Evolutionary conservation across 2,329 filamentous ascomycete genomes (phyloP).

Genomic region (Apiospora hydei): DNA sequence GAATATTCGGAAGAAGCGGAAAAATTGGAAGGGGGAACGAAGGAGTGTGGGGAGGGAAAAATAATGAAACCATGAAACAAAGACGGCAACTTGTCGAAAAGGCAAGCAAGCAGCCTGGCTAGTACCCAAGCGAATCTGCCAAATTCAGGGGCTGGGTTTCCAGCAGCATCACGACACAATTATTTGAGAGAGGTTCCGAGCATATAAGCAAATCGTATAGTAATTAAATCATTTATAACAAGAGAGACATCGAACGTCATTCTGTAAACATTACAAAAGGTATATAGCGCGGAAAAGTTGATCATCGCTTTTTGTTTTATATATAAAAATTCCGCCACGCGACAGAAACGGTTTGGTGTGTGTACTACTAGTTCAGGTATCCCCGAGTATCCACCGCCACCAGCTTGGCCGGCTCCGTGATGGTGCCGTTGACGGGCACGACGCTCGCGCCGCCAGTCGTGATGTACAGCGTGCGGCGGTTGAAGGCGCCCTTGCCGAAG

Average conservation of each 20-base stretch:
- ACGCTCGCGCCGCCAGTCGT: conserved; percentile 34
- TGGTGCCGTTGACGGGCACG: conserved; percentile 33
- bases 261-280: not conserved
- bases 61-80: no score
- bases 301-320: not conserved
- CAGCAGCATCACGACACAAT: not conserved
- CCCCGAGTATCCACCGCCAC: conserved; percentile 36
- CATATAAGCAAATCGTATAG: not conserved
- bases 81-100: no score
- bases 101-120: no score
- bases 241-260: conserved; percentile 1
- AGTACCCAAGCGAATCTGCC: not conserved
- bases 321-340: not conserved
- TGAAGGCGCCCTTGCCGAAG: conserved; percentile 32
- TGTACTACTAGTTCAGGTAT: not conserved
- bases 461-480: conserved; percentile 35
- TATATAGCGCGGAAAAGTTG: not conserved
- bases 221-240: not conserved
- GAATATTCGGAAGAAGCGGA: no score
- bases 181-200: no score
- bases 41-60: no score
- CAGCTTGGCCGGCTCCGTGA: conserved; percentile 37
- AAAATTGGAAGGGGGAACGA: no score
- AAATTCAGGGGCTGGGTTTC: not conserved
- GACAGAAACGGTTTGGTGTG: not conserved